phyloP scores from a whole-genome alignment of 148 eudicot species.

The Vaccinium myrtillus region DNA sequence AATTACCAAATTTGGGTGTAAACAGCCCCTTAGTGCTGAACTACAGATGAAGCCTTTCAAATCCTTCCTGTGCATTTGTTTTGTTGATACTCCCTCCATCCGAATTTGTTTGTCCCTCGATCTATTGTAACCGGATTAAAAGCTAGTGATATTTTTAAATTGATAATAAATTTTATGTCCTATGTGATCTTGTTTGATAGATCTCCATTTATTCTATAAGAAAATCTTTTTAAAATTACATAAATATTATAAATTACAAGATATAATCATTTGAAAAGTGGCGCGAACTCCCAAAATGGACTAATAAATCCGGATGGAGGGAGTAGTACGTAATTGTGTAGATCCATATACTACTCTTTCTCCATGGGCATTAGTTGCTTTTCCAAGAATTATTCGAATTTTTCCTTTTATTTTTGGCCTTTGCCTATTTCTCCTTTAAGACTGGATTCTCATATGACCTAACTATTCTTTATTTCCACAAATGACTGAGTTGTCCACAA shows the following conservation, averaged over 20 bases:
- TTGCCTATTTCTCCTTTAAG: neutral
- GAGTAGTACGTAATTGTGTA: too few species aligned
- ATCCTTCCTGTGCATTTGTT: neutral
- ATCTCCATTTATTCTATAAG: neutral
- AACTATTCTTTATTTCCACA: neutral
- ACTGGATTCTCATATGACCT: neutral
- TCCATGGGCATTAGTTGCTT: neutral
- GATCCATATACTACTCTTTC: neutral
- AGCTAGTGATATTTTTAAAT: too few species aligned
- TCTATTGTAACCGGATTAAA: too few species aligned
- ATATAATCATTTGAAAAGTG: too few species aligned
- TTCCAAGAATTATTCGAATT: neutral
- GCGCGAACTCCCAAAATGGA: too few species aligned
- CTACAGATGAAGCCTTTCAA: neutral
- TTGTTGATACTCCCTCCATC: neutral
- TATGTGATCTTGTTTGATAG: neutral
- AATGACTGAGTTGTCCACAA: neutral
- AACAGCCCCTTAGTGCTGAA: neutral
- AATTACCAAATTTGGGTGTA: too few species aligned
- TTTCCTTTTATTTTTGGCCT: neutral
- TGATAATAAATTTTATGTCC: too few species aligned
- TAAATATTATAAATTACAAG: neutral
- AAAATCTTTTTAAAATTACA: too few species aligned
- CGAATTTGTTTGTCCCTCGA: neutral
- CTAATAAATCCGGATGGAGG: too few species aligned